These are phyloP conservation scores for Skeletonema marinoi DNA, from an alignment of 108 stramenopile species.

Conservation along the genomic window DNA sequence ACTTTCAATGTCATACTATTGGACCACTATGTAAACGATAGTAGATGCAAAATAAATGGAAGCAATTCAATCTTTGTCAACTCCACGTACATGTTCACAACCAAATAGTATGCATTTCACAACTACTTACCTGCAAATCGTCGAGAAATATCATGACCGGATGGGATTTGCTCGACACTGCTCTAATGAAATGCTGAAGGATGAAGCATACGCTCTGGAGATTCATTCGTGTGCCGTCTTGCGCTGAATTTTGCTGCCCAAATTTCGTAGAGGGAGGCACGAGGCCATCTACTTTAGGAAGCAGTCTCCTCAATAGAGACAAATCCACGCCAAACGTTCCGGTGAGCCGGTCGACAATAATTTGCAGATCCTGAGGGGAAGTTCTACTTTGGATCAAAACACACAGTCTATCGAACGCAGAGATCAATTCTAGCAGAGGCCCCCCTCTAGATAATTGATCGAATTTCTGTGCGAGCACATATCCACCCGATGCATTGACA, in stretches of 20 bases:
- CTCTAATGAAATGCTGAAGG: constrained; percentile 40
- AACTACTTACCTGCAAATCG: constrained; percentile 18
- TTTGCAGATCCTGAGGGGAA: neutral
- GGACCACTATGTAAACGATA: constrained; percentile 19
- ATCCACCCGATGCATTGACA: constrained; percentile 1
- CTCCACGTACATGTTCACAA: neutral
- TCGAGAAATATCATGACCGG: constrained; percentile 43
- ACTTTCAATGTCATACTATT: constrained; percentile 18
- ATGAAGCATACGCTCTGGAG: constrained; percentile 37
- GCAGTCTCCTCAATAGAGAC: constrained; percentile 13
- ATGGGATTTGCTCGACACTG: constrained; percentile 21
- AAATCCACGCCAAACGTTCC: constrained; percentile 23
- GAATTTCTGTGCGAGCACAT: constrained; percentile 28
- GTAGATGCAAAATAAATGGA: neutral
- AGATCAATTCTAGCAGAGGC: constrained; percentile 19
- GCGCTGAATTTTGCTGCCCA: neutral
- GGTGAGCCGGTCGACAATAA: constrained; percentile 16
- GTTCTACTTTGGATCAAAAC: constrained; percentile 6
- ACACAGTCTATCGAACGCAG: constrained; percentile 42
- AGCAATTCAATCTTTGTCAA: neutral
- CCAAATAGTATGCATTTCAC: neutral
- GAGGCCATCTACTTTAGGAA: constrained; percentile 22
- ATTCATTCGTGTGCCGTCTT: constrained; percentile 5
- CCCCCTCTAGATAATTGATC: constrained; percentile 29
- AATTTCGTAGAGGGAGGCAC: neutral